Conservation (phyloP, 2,329 filamentous ascomycete genomes). For the Apiospora malaysiana region DNA sequence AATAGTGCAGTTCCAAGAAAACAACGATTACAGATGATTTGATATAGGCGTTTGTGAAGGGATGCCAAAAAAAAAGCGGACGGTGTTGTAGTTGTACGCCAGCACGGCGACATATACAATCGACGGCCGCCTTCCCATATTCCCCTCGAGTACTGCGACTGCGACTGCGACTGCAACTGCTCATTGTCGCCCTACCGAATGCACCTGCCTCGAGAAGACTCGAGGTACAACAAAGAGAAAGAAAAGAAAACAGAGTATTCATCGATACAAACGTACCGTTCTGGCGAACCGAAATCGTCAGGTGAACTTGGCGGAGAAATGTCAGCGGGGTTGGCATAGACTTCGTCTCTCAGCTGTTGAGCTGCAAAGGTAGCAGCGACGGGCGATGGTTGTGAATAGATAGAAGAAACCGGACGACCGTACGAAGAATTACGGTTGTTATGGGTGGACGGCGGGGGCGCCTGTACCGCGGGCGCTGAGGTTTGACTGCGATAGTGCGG, state of each 20-base stretch:
- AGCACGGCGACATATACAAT: not conserved
- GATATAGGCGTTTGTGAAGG: not conserved
- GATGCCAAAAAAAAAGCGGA: not conserved
- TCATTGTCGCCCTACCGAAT: not conserved
- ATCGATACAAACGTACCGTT: constrained; percentile 47
- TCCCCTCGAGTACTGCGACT: constrained; percentile 21
- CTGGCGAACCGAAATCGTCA: constrained; percentile 45
- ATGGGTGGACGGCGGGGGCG: constrained; percentile 40
- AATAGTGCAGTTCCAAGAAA: not conserved
- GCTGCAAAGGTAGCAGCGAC: constrained; percentile 41
- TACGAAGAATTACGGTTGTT: not conserved
- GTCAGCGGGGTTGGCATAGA: constrained; percentile 38
- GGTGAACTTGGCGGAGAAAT: constrained; percentile 66
- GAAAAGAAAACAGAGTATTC: not conserved
- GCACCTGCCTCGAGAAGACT: constrained; percentile 15
- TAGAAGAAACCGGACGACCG: constrained; percentile 59
- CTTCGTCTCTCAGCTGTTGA: constrained; percentile 35
- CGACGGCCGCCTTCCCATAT: constrained; percentile 6
- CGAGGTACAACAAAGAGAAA: constrained; percentile 23
- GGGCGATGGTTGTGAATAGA: constrained; percentile 65
- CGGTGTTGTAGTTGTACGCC: not conserved
- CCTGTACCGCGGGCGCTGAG: constrained; percentile 34
- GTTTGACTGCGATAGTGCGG: constrained; percentile 37
- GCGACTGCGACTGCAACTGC: not conserved
- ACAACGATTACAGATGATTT: not conserved